phyloP scores from a whole-genome alignment of 352 stramenopile species.

The Plasmopara viticola region DNA sequence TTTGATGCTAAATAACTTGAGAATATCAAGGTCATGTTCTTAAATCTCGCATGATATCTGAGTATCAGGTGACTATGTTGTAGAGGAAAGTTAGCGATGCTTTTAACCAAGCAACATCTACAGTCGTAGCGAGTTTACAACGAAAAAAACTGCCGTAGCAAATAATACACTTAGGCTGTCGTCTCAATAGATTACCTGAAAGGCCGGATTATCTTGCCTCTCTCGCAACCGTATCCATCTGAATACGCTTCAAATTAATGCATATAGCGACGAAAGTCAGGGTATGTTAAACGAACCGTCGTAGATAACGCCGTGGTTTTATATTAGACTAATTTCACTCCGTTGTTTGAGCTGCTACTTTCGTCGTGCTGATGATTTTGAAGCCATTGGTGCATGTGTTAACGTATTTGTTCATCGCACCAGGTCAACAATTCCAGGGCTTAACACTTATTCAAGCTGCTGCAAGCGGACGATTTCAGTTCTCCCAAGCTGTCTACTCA shows the following conservation, averaged over 20 bases:
- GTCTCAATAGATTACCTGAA: too few relatives aligned
- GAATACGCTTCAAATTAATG: background rate
- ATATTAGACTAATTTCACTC: background rate
- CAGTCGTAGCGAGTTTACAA: too few relatives aligned
- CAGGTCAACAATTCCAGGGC: background rate
- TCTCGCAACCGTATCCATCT: conserved; percentile 27
- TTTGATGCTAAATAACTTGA: too few relatives aligned
- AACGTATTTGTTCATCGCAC: background rate
- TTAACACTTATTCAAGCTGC: conserved; percentile 4
- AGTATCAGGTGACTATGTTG: too few relatives aligned
- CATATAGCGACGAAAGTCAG: conserved; percentile 3
- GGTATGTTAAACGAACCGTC: conserved; percentile 4
- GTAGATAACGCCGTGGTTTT: background rate
- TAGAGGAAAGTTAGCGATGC: too few relatives aligned
- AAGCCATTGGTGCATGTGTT: background rate
- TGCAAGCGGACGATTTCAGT: conserved; percentile 48
- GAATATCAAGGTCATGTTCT: too few relatives aligned
- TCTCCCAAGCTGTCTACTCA: conserved; percentile 42
- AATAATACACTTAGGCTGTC: too few relatives aligned
- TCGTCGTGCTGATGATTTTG: background rate
- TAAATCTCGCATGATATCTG: too few relatives aligned
- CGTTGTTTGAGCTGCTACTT: background rate
- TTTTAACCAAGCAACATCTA: too few relatives aligned
- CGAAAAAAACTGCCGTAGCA: too few relatives aligned
- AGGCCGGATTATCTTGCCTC: conserved; percentile 1